A percentile compares a stretch with the other conserved stretches of the same genome.
These are phyloP conservation scores for Microdochium nivale DNA, from an alignment of 2,329 filamentous ascomycete species.

Conservation along the genomic window DNA sequence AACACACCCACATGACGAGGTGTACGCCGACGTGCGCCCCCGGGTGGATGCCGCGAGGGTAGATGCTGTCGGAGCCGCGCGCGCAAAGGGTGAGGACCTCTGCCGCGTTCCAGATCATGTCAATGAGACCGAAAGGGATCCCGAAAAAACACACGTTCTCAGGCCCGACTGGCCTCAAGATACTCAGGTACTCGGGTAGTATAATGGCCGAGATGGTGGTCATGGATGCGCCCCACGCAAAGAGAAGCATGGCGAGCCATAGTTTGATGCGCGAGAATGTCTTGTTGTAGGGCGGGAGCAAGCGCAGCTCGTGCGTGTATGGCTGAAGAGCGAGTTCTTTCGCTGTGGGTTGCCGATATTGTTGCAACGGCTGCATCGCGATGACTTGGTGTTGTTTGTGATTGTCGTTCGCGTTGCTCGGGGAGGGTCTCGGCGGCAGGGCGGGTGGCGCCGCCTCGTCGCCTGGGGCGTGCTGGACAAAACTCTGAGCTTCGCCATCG, in stretches of 20 bases:
- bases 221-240: not conserved
- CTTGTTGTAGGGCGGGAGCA: not conserved
- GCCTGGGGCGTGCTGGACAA: not conserved
- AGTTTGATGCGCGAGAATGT: not conserved
- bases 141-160: not conserved
- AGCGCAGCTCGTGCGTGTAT: not conserved
- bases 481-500: no score
- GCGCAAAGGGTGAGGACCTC: slow-evolving; percentile 18
- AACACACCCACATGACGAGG: slow-evolving; percentile 16
- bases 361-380: not conserved
- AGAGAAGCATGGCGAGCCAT: not conserved
- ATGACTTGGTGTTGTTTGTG: not conserved
- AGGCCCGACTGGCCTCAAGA: not conserved
- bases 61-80: not conserved
- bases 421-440: not conserved
- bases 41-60: slow-evolving; percentile 18
- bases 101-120: slow-evolving; percentile 18
- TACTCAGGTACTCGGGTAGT: not conserved
- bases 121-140: slow-evolving; percentile 11
- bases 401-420: not conserved
- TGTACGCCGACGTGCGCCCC: slow-evolving; percentile 20
- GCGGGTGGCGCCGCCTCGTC: not conserved
- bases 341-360: not conserved
- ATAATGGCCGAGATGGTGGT: not conserved
- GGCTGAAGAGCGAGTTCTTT: not conserved